A percentile compares a stretch with the other conserved stretches of the same genome.
These are phyloP conservation scores for Barbarea vulgaris DNA, from an alignment of 345 rosid genomes.

Conservation along the genomic window DNA sequence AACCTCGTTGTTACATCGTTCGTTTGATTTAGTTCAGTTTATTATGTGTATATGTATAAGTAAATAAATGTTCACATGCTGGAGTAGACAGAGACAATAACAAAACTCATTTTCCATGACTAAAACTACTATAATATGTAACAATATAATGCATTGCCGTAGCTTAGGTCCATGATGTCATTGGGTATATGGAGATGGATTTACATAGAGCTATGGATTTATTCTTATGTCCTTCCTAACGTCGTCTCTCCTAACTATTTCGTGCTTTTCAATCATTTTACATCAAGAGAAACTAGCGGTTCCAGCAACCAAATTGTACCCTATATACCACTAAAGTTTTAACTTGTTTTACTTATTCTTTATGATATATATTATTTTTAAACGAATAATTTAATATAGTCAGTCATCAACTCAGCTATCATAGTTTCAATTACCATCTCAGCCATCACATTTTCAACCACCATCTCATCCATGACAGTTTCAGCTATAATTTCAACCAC, in stretches of 20 bases:
- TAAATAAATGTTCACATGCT: not conserved
- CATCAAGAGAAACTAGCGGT: not conserved
- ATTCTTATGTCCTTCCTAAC: not conserved
- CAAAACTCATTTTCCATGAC: not conserved
- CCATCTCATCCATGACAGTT: no score
- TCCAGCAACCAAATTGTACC: not conserved
- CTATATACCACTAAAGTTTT: not conserved
- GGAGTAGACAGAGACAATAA: not conserved
- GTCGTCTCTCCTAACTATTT: no score
- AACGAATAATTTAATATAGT: not conserved
- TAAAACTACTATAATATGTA: not conserved
- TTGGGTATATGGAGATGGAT: slow-evolving; percentile 15
- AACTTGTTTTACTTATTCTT: not conserved
- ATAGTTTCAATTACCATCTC: no score
- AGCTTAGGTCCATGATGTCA: slow-evolving; percentile 14
- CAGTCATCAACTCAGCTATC: no score
- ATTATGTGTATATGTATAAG: not conserved
- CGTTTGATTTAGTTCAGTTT: not conserved
- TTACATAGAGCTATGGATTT: slow-evolving; percentile 11
- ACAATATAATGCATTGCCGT: no score
- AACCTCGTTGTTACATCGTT: not conserved
- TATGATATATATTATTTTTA: no score
- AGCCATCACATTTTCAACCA: not conserved
- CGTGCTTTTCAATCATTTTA: not conserved
- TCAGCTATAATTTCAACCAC: not conserved